phyloP scores from a whole-genome alignment of 345 rosid species.

The Arabidopsis suecica region DNA sequence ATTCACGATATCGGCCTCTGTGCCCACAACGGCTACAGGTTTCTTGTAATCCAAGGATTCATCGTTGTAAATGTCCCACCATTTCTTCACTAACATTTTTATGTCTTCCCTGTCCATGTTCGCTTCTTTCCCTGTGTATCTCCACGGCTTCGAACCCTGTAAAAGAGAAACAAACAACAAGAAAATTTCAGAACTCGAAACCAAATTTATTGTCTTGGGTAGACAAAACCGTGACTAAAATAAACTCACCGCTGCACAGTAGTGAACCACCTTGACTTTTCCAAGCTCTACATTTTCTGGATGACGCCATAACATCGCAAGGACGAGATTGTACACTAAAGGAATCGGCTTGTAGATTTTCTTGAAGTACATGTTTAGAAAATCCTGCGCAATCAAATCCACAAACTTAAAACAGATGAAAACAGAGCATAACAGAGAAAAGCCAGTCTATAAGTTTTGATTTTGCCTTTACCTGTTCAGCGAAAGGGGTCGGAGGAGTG shows the following conservation, averaged over 20 bases:
- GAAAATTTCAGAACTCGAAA: background rate
- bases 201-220: background rate
- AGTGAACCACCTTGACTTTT: slow-evolving; percentile 78
- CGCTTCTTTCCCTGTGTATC: slow-evolving; percentile 78
- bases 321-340: slow-evolving; percentile 65
- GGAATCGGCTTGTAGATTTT: slow-evolving; percentile 76
- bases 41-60: slow-evolving; percentile 61
- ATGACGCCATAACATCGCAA: slow-evolving; percentile 96
- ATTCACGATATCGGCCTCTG: slow-evolving; percentile 39
- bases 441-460: background rate
- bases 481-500: slow-evolving; percentile 74
- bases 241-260: slow-evolving; percentile 77
- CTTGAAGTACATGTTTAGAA: slow-evolving; percentile 77
- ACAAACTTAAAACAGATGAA: background rate
- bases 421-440: background rate
- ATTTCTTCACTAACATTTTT: slow-evolving; percentile 69
- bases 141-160: slow-evolving; percentile 97
- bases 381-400: slow-evolving; percentile 53
- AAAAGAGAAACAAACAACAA: background rate
- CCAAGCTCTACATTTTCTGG: slow-evolving; percentile 85
- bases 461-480: slow-evolving; percentile 66
- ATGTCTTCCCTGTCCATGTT: slow-evolving; percentile 87
- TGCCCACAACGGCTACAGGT: background rate
- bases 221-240: background rate
- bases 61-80: slow-evolving; percentile 87